phyloP scores from a whole-genome alignment of 805 yeast species.

The Zygosaccharomyces bisporus region DNA sequence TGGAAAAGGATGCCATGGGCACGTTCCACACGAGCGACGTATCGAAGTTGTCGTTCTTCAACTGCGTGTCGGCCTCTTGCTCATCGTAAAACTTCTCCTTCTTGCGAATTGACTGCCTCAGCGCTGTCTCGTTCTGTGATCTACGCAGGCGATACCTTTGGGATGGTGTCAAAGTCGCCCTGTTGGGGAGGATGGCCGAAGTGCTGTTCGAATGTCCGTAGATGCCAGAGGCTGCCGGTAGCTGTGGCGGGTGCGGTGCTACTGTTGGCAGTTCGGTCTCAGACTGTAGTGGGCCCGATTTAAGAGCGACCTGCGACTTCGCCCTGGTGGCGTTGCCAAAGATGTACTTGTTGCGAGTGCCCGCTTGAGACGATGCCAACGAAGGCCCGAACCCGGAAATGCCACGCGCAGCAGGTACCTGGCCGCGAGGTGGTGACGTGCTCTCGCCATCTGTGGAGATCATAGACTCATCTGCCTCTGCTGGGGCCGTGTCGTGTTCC shows the following conservation, averaged over 20 bases:
- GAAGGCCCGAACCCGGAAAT: neutral
- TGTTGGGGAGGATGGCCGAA: conserved; percentile 20
- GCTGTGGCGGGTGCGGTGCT: conserved; percentile 18
- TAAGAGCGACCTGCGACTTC: conserved; percentile 14
- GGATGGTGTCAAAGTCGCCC: conserved; percentile 39
- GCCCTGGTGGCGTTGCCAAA: conserved; percentile 14
- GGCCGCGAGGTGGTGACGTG: neutral
- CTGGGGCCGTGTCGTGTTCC: neutral
- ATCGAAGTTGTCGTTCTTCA: conserved; percentile 36
- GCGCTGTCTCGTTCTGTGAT: conserved; percentile 36
- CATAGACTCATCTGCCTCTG: conserved; percentile 7
- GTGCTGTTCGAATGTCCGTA: conserved; percentile 20
- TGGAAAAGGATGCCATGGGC: conserved; percentile 44
- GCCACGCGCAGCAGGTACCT: neutral
- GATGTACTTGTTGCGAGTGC: conserved; percentile 10
- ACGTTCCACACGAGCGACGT: conserved; percentile 49
- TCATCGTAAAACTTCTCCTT: conserved; percentile 41
- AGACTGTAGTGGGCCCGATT: neutral
- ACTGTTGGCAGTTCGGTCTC: conserved; percentile 9
- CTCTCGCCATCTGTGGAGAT: conserved; percentile 5
- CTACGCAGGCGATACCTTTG: conserved; percentile 41
- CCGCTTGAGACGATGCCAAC: neutral
- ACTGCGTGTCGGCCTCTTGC: conserved; percentile 23
- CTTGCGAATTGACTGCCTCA: conserved; percentile 34
- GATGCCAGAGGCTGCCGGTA: conserved; percentile 12